phyloP scores from a whole-genome alignment of 495 filamentous ascomycete genomes.

The Talaromyces trachyspermus region DNA sequence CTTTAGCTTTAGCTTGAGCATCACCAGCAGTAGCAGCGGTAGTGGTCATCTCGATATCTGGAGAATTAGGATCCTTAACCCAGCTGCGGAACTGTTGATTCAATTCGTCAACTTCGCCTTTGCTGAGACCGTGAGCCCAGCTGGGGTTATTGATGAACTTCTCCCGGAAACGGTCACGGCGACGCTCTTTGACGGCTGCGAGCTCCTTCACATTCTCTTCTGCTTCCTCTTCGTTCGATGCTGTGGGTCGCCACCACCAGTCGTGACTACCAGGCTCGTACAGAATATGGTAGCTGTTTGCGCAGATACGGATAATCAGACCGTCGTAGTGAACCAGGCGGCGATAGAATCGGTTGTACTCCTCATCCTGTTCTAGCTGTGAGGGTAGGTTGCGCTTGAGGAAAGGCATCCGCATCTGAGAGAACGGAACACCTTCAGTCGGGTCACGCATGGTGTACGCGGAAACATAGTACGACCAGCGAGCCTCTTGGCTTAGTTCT shows the following conservation, averaged over 20 bases:
- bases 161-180: constrained; percentile 58
- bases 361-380: constrained; percentile 42
- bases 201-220: constrained; percentile 39
- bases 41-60: constrained; percentile 10
- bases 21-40: constrained; percentile 11
- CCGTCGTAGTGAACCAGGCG: constrained; percentile 62
- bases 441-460: constrained; percentile 81
- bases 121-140: constrained; percentile 67
- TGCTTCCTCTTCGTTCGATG: constrained; percentile 23
- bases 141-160: constrained; percentile 65
- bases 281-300: constrained; percentile 73
- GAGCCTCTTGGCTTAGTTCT: constrained; percentile 48
- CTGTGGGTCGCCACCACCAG: constrained; percentile 44
- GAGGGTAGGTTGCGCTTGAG: constrained; percentile 67
- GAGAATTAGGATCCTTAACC: constrained; percentile 24
- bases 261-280: constrained; percentile 65
- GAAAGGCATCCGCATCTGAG: constrained; percentile 57
- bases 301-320: constrained; percentile 70
- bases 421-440: constrained; percentile 73
- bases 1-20: constrained; percentile 11
- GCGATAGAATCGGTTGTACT: constrained; percentile 39
- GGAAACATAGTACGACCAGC: constrained; percentile 91
- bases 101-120: constrained; percentile 61
- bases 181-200: constrained; percentile 45
- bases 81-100: constrained; percentile 54